Evolutionary conservation across 805 yeast species (phyloP).

Genomic region (Starmerella ratchasimensis): DNA sequence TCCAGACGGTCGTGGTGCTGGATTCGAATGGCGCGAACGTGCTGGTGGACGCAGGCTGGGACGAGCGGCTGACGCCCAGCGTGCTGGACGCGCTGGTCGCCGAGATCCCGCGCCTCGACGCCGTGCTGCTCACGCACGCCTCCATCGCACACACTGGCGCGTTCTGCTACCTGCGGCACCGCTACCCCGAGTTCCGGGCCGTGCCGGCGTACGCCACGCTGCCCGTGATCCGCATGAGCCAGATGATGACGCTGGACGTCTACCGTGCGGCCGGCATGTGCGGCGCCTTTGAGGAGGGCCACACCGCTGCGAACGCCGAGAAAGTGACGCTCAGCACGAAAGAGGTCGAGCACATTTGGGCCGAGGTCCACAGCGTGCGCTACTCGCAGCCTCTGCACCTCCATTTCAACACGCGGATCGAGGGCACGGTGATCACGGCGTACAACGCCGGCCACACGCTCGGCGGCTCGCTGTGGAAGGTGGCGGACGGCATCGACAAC

Average conservation of each 20-base stretch:
- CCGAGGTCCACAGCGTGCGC: conserved; percentile 52
- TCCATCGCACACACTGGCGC: conserved; percentile 72
- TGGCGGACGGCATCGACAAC: conserved; percentile 60
- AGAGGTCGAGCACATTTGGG: conserved; percentile 73
- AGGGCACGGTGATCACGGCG: conserved; percentile 47
- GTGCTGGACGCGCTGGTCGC: conserved; percentile 26
- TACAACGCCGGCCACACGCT: conserved; percentile 83
- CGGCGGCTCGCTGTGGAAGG: conserved; percentile 86
- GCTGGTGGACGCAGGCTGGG: conserved; percentile 32
- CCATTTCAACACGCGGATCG: conserved; percentile 9
- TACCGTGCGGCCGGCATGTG: conserved; percentile 60
- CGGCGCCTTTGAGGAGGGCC: conserved; percentile 55
- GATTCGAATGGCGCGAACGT: conserved; percentile 23
- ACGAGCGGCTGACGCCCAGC: conserved; percentile 18
- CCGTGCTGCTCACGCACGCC: conserved; percentile 76
- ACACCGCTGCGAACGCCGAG: too few species aligned
- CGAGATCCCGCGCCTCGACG: conserved; percentile 38
- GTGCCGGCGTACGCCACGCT: conserved; percentile 75
- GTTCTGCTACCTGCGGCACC: conserved; percentile 47
- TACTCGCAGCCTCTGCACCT: conserved; percentile 49
- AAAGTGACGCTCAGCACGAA: conserved; percentile 39
- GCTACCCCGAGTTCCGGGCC: conserved; percentile 41
- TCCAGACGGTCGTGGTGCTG: conserved; percentile 26
- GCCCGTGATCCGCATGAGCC: conserved; percentile 80
- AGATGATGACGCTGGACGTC: conserved; percentile 70